Conservation (phyloP, 176 grass and related monocot genomes). For the Juncus inflexus region DNA sequence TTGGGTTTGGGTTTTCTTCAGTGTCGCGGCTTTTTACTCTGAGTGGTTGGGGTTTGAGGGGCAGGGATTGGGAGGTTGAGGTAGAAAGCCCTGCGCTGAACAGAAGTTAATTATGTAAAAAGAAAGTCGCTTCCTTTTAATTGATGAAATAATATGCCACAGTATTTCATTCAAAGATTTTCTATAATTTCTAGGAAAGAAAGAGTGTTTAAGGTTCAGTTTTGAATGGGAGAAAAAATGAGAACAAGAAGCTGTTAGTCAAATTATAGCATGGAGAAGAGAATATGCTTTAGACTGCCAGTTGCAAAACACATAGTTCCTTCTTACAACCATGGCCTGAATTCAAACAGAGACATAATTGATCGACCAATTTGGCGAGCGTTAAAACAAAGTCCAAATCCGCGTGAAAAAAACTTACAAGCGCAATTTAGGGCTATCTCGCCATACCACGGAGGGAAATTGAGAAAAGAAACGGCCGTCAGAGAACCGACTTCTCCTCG, state of each 20-base stretch:
- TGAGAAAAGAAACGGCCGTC: neutral
- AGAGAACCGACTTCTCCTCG: neutral
- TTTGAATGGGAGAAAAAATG: neutral
- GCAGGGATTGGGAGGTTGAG: neutral
- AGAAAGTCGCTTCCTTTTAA: neutral
- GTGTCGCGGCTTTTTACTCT: slow-evolving; percentile 61
- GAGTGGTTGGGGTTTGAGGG: slow-evolving; percentile 1
- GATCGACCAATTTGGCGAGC: no score
- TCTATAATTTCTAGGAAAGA: no score
- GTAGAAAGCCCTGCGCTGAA: slow-evolving; percentile 42
- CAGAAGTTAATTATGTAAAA: neutral
- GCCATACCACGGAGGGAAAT: neutral
- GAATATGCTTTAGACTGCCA: neutral
- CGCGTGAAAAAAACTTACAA: slow-evolving; percentile 6
- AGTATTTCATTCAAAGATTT: no score
- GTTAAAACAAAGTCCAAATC: no score
- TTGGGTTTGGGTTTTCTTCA: slow-evolving; percentile 46
- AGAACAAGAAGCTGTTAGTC: neutral
- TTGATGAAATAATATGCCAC: neutral
- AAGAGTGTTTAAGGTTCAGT: neutral
- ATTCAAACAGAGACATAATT: no score
- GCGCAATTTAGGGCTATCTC: slow-evolving; percentile 10
- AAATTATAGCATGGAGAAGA: neutral
- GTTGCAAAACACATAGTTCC: neutral
- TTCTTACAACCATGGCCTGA: neutral